Evolutionary conservation across 228 moss, liverwort and hornwort genomes (phyloP).

Genomic region (Sphagnum fallax): DNA sequence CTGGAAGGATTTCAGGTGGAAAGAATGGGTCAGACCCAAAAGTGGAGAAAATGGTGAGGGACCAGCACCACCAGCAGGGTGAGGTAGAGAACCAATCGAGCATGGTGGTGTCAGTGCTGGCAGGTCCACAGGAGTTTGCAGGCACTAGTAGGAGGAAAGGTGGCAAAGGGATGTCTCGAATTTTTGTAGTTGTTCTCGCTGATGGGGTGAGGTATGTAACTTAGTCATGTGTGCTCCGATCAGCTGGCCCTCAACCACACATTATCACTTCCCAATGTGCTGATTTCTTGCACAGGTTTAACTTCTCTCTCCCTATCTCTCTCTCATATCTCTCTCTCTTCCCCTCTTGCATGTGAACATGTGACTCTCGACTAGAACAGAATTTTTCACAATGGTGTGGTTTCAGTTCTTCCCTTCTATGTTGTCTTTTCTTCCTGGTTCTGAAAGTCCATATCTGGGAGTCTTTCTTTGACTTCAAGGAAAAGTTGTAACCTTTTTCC

Average conservation of each 20-base stretch:
- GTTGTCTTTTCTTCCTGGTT: too few relatives aligned
- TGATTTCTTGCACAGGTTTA: too few relatives aligned
- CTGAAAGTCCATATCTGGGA: too few relatives aligned
- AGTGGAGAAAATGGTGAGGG: conserved; percentile 21
- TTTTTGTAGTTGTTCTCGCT: conserved; percentile 64
- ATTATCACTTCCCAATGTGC: conserved; percentile 36
- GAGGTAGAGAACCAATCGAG: conserved; percentile 21
- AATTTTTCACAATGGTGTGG: too few relatives aligned
- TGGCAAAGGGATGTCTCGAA: conserved; percentile 20
- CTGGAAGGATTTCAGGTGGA: conserved; percentile 5
- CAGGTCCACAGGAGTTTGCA: conserved; percentile 29
- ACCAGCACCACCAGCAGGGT: conserved; percentile 21
- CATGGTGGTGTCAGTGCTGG: conserved; percentile 54
- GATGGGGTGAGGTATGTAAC: conserved; percentile 54
- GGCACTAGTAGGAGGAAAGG: conserved; percentile 13
- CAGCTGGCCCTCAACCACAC: conserved; percentile 28
- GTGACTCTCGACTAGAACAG: too few relatives aligned
- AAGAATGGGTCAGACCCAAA: conserved; percentile 25
- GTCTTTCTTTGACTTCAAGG: too few relatives aligned
- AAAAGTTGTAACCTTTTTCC: too few relatives aligned
- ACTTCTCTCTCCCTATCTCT: not conserved
- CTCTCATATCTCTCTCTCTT: too few relatives aligned
- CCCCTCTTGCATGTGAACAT: too few relatives aligned
- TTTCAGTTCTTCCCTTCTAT: too few relatives aligned
- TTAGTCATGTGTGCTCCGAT: conserved; percentile 55